Evolutionary conservation across 2,329 filamentous ascomycete genomes (phyloP).

Genomic region (Ceratocystis destructans): DNA sequence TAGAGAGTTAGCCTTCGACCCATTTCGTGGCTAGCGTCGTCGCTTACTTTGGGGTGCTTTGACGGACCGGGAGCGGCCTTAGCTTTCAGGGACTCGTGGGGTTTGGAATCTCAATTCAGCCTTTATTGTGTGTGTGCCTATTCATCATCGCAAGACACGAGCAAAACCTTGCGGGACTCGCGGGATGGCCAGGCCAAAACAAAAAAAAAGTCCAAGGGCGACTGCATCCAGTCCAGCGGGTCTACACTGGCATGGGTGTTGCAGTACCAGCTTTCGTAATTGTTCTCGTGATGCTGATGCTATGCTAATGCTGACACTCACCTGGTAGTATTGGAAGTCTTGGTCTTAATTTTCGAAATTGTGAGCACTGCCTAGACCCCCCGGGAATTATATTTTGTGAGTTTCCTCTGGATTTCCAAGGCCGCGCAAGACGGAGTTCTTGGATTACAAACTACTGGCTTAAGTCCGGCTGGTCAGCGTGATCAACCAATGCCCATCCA

Average conservation of each 20-base stretch:
- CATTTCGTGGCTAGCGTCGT: neutral
- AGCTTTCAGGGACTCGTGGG: neutral
- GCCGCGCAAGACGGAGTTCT: too few species aligned
- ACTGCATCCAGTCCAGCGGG: neutral
- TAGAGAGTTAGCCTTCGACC: too few species aligned
- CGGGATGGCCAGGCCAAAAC: neutral
- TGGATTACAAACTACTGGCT: too few species aligned
- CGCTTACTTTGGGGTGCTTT: neutral
- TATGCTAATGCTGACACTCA: neutral
- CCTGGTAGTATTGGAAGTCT: too few species aligned
- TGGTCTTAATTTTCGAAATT: too few species aligned
- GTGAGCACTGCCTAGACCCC: too few species aligned
- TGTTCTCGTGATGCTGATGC: neutral
- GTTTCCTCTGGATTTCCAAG: too few species aligned
- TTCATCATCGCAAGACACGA: neutral
- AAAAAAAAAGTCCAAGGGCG: neutral
- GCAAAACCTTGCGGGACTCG: neutral
- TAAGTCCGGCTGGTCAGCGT: too few species aligned
- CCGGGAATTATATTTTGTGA: too few species aligned
- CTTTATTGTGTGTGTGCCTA: neutral
- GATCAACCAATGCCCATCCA: too few species aligned
- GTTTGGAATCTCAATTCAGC: neutral
- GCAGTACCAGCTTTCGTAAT: neutral
- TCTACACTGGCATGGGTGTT: neutral
- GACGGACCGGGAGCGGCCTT: slow-evolving; percentile 1